Percentiles rank a stretch among this genome's conserved stretches.
phyloP scores from a whole-genome alignment of 306 rosid species.

The Gleditsia sinensis region DNA sequence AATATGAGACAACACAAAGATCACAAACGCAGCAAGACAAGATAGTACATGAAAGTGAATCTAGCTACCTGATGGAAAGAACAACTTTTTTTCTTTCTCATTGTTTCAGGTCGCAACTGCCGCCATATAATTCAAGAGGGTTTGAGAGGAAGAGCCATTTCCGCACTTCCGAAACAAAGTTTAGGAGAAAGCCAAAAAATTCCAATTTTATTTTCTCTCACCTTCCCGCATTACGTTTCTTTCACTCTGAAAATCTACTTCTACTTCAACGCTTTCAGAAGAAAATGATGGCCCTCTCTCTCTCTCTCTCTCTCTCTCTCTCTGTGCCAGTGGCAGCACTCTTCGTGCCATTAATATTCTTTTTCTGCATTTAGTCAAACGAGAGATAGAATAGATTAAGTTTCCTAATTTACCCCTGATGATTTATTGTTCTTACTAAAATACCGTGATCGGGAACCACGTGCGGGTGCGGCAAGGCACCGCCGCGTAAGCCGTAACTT shows the following conservation, averaged over 20 bases:
- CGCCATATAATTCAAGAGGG: constrained; percentile 3
- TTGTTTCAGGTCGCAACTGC: constrained; percentile 30
- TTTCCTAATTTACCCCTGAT: neutral
- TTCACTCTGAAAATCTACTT: constrained; percentile 31
- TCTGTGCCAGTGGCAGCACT: constrained; percentile 35
- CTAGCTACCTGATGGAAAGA: constrained; percentile 36
- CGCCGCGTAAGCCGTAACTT: neutral
- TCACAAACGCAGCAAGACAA: constrained; percentile 2
- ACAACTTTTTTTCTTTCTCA: constrained; percentile 35
- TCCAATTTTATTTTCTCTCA: neutral
- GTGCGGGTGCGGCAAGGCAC: neutral
- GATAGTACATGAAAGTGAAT: constrained; percentile 25
- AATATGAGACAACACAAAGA: neutral
- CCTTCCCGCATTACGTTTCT: constrained; percentile 18
- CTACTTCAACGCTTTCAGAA: constrained; percentile 28
- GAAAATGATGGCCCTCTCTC: constrained; percentile 26
- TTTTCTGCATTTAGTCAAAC: constrained; percentile 40
- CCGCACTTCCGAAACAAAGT: neutral
- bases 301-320: constrained; percentile 1
- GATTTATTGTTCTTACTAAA: neutral
- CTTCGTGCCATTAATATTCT: constrained; percentile 19
- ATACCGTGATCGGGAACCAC: neutral
- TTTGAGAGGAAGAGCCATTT: constrained; percentile 15
- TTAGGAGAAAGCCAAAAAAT: neutral
- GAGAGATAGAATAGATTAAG: neutral